Evolutionary conservation across 352 stramenopile genomes (phyloP), one percentile per base, ranked within the genome.

Genomic region (Phytophthora tentaculata): DNA sequence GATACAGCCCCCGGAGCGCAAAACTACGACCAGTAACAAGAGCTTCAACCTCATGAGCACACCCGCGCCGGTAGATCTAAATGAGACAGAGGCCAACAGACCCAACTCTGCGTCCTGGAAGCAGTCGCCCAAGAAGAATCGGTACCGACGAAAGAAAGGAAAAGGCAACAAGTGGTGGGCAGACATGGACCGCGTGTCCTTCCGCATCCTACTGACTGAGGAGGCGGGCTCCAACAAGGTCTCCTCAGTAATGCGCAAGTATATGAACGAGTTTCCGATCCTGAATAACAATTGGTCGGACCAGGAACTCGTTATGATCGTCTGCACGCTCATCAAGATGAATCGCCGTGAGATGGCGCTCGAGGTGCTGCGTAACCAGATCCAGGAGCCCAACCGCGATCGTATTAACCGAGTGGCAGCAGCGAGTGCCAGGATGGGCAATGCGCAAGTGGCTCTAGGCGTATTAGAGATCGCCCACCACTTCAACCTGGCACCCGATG

Each of bases 241-340:
- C 9, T 86, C 80, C 4, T 76, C 80, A 16, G 67, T 84, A 52
- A 61, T 94, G 55, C 83, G 83, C 56, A 76, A 79, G 73, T 91
- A 86, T 67, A 84, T 92, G 70, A 77, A 86, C 58, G 79, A 91
- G 55, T 90, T 79, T 53, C 83, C 79, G 45, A 88, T 92, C 61
- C 43, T 83, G 32, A 72, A 90, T 57, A 86, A 64, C 51, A 63
- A 74, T 13, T 94, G 86, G 84, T 83, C 62, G 7, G 73, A 89
- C 59, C 79, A 92, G 61, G 84, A 92, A 64, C 81, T 92, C 50
- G 86, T 94, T 54, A 79, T 91, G 68, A 87, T 94, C 57, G 78
- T 85, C 5, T 78, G 80, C 50, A 77, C 83, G 47, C 75, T 94
- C 17, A 90, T 92, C 57, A 89, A 89, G 61, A 84, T 88, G 77